Conservation (phyloP, 441 rosid species). For the Syzygium syzygioides region DNA sequence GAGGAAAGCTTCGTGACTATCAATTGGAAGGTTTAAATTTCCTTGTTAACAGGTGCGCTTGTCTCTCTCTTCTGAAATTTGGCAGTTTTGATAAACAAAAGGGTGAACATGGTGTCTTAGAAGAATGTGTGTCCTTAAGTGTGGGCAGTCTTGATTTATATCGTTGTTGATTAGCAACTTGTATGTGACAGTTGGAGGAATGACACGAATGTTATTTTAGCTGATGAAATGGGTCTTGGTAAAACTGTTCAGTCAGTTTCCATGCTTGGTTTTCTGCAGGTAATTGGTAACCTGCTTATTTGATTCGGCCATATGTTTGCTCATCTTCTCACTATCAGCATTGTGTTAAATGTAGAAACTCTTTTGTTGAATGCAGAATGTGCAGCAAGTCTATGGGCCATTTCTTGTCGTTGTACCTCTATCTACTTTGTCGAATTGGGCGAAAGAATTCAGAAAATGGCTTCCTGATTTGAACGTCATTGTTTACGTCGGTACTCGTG, state of each 20-base stretch:
- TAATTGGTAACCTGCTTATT: slow-evolving; percentile 17
- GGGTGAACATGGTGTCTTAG: slow-evolving; percentile 1
- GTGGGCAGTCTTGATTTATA: background rate
- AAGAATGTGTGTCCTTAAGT: slow-evolving; percentile 5
- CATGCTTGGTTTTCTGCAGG: slow-evolving; percentile 99
- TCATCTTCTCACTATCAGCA: background rate
- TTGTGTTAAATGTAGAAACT: background rate
- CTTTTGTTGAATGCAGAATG: slow-evolving; percentile 44
- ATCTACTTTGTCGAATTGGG: slow-evolving; percentile 98
- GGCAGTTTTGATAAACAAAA: background rate
- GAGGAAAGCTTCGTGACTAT: slow-evolving; percentile 98
- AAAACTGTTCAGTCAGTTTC: slow-evolving; percentile 99
- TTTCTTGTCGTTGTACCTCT: slow-evolving; percentile 98
- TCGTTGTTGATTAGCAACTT: background rate
- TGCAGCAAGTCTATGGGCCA: slow-evolving; percentile 97
- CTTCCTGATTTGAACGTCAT: slow-evolving; percentile 92
- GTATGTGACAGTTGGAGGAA: slow-evolving; percentile 61
- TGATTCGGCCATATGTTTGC: background rate
- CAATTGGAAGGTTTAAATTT: slow-evolving; percentile 98
- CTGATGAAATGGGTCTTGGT: slow-evolving; percentile 99
- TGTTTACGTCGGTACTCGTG: slow-evolving; percentile 97
- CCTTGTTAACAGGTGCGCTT: slow-evolving; percentile 91
- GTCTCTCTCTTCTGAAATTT: slow-evolving; percentile 7
- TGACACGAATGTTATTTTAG: slow-evolving; percentile 99
- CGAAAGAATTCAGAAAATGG: slow-evolving; percentile 98